Evolutionary conservation across 192 early-diverging fungal species (phyloP).

Genomic region (Linderina pennispora): DNA sequence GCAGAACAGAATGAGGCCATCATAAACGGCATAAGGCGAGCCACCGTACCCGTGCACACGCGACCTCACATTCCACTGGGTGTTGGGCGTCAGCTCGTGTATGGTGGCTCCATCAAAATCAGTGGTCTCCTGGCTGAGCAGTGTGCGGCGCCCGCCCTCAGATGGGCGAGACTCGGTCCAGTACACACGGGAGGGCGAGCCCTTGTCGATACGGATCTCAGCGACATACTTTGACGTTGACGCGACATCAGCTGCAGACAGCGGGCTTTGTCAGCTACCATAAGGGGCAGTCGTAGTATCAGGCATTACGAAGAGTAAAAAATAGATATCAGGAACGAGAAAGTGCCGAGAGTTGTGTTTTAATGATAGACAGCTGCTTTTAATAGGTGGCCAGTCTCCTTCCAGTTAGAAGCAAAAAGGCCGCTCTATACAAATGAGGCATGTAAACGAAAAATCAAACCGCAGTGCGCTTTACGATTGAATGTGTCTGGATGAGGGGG

Average conservation of each 20-base stretch:
- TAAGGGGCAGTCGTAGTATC: no score
- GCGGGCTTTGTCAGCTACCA: slow-evolving; percentile 40
- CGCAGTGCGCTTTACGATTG: no score
- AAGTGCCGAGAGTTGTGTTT: no score
- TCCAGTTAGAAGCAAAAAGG: no score
- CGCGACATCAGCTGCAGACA: slow-evolving; percentile 21
- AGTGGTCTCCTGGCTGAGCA: slow-evolving; percentile 30
- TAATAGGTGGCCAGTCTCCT: no score
- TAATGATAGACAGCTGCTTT: no score
- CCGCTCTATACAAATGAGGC: no score
- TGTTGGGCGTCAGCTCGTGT: slow-evolving; percentile 19
- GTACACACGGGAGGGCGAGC: slow-evolving; percentile 27
- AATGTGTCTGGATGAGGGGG: no score
- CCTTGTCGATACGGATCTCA: slow-evolving; percentile 16
- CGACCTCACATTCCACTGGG: slow-evolving; percentile 54
- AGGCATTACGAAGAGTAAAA: no score
- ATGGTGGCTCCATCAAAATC: slow-evolving; percentile 22
- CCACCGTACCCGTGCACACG: slow-evolving; percentile 79
- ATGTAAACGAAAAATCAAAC: no score
- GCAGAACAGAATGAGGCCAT: slow-evolving; percentile 54
- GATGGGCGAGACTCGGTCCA: slow-evolving; percentile 39
- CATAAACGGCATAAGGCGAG: slow-evolving; percentile 50
- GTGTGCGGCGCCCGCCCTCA: slow-evolving; percentile 27
- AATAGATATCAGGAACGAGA: no score
- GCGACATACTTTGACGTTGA: slow-evolving; percentile 10